Percentiles rank a stretch among this genome's conserved stretches.
These are phyloP conservation scores for Trichophyton equinum DNA, from an alignment of 2,329 filamentous ascomycete species.

Conservation along the genomic window DNA sequence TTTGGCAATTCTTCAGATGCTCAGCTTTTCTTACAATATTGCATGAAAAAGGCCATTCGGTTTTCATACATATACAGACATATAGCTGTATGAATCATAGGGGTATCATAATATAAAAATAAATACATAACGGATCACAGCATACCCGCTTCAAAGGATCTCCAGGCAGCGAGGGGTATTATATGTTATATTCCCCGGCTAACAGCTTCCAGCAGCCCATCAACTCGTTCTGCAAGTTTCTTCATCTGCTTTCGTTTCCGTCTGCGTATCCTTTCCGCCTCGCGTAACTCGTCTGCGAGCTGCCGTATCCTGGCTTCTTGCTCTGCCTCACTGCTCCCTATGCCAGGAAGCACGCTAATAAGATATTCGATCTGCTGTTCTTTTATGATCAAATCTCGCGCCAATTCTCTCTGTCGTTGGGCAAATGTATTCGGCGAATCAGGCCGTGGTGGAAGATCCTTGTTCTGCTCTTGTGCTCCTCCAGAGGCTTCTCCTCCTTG, in stretches of 20 bases:
- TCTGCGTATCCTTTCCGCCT: conserved; percentile 32
- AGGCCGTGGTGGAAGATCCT: conserved; percentile 16
- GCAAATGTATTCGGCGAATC: conserved; percentile 33
- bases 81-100: neutral
- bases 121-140: neutral
- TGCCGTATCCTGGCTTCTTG: conserved; percentile 33
- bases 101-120: neutral
- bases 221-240: conserved; percentile 29
- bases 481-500: neutral
- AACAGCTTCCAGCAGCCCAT: conserved; percentile 32
- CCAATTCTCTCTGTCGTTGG: conserved; percentile 34
- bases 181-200: conserved; percentile 18
- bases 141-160: no score
- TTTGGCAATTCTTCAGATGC: neutral
- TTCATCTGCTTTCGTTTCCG: conserved; percentile 32
- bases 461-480: neutral
- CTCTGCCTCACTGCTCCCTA: conserved; percentile 33
- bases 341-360: conserved; percentile 35
- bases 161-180: neutral
- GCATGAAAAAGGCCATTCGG: neutral
- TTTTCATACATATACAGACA: neutral
- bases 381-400: conserved; percentile 38
- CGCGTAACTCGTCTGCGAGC: conserved; percentile 33
- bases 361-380: conserved; percentile 40
- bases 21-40: neutral